Evolutionary conservation across 306 rosid species (phyloP), one percentile per base, ranked within the genome.

Genomic region (Prunus armeniaca): DNA sequence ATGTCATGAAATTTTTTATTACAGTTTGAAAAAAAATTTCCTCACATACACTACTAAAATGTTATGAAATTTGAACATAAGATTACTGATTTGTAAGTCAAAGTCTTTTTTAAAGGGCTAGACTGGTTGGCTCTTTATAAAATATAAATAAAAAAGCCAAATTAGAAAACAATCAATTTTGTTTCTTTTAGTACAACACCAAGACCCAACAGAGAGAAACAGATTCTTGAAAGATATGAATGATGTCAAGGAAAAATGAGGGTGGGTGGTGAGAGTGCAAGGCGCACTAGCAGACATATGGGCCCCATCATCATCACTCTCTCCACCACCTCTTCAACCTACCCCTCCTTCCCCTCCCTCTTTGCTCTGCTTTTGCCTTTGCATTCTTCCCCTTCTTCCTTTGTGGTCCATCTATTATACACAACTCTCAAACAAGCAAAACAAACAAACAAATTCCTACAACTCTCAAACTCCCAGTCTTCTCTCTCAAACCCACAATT

Each of bases 281-380:
- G 76, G 91, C 83, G 89, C 93, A 89, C 89, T 74, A 82, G 73
- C 80, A 83, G 89, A 87, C 89, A 87, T 32, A 22, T 64, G 85
- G 93, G 84, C 15, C 89, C 93, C 89, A 85, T 75, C 70, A 62
- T 66, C 84, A 86, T 87, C 88, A 83, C 85, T 82, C 54, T 65
- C 84, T 82, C 82, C 88, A 74, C 85, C 86, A 78, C 69, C 79
- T 60, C 65, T 54, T 12, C 72, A 69, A 73, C 80, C 79, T 32
- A 50, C 65, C n/a, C 38, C 38, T 56, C 74, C 27, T 34, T 65
- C 28, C 45, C 72, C 19, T 30, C 18, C 72, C 43, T 57, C 58
- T 51, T 52, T 24, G 46, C 64, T 60, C 22, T 76, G 45, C 76
- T 63, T 74, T 69, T 80, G 64, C 70, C 46, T 32, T 54, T 49